Base-by-base conservation (phyloP, 768 basidiomycete genomes). In the Suillus sp. region DNA sequence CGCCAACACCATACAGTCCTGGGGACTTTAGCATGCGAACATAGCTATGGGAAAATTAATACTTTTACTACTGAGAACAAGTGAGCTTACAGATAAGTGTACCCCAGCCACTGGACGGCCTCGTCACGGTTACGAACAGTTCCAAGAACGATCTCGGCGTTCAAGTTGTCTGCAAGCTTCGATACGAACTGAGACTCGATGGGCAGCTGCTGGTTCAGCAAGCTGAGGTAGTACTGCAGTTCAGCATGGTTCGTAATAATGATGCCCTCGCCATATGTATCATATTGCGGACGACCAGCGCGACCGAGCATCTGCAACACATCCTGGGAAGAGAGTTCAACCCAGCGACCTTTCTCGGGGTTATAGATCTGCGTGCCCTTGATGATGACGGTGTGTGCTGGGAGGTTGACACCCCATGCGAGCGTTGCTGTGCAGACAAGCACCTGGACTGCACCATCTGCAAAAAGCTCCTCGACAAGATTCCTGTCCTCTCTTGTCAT, bases 331-430 rank as follows among this genome's bases (percentile, higher is more conserved):
- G 93, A 96, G 7, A 99, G 78, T 74, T 99, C 97, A 4, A 92
- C 91, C 97, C 97, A 99, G 4, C 92, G 88, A 22, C 97, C 97
- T 78, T 99, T 97, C 77, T 97, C 96, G 0, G 97, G 97, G 75
- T 97, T 98, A 78, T 99, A 99, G 65, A 99, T 96, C 78, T 99
- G 96, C 0, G 97, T 99, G n/a, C 97, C 97, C 75, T 99, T 99
- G 83, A 99, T 98, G 79, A 99, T 95, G 77, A 98, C 96, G 9
- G 94, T 91, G 67, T 99, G 97, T 1, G 96, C 96, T 3, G 97
- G 97, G 0, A 99, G 80, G 73, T 99, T 99, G 77, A 99, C 96
- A 80, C 96, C 97, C 97, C 97, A 99, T 1, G 97, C 97, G 42
- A 99, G 88, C 2, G 96, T 99, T 5, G 97, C 97, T 0, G 97